These are phyloP conservation scores for Mycena chlorophos DNA, from an alignment of 768 basidiomycete species.

Conservation along the genomic window DNA sequence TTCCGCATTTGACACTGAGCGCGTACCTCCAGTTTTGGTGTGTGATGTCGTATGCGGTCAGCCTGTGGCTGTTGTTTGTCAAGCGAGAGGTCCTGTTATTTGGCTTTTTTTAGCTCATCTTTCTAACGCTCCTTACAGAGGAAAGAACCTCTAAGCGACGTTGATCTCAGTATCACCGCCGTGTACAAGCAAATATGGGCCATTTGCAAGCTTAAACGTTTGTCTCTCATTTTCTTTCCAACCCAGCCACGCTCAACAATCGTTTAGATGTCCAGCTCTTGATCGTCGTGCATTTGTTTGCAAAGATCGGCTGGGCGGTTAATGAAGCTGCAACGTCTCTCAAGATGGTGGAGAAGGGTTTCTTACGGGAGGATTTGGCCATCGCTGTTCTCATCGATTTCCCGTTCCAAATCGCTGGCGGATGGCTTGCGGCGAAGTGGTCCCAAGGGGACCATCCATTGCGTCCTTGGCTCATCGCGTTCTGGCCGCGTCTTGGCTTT, in stretches of 20 bases:
- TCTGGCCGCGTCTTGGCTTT: slow-evolving; percentile 83
- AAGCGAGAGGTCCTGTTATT: slow-evolving; percentile 76
- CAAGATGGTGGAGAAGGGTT: slow-evolving; percentile 96
- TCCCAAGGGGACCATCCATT: slow-evolving; percentile 76
- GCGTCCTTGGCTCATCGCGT: slow-evolving; percentile 87
- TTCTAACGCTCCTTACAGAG: slow-evolving; percentile 47
- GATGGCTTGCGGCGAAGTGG: slow-evolving; percentile 94
- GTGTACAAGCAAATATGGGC: slow-evolving; percentile 96
- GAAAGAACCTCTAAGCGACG: slow-evolving; percentile 67
- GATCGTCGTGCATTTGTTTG: slow-evolving; percentile 81
- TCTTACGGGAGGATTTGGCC: slow-evolving; percentile 95
- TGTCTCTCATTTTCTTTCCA: not conserved
- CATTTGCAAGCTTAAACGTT: slow-evolving; percentile 84
- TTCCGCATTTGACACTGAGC: slow-evolving; percentile 68
- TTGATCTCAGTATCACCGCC: slow-evolving; percentile 85
- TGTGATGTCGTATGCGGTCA: slow-evolving; percentile 78
- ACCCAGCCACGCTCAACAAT: slow-evolving; percentile 3
- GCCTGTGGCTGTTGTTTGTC: slow-evolving; percentile 82
- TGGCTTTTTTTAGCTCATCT: not conserved
- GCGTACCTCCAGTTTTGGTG: slow-evolving; percentile 89
- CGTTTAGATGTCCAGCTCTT: slow-evolving; percentile 84
- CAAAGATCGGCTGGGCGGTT: slow-evolving; percentile 93
- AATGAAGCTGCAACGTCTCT: slow-evolving; percentile 89
- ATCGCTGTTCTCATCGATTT: slow-evolving; percentile 94
- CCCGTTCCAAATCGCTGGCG: slow-evolving; percentile 93